Evolutionary conservation across 2,329 filamentous ascomycete genomes (phyloP).

Genomic region (Uncinocarpus reesii): DNA sequence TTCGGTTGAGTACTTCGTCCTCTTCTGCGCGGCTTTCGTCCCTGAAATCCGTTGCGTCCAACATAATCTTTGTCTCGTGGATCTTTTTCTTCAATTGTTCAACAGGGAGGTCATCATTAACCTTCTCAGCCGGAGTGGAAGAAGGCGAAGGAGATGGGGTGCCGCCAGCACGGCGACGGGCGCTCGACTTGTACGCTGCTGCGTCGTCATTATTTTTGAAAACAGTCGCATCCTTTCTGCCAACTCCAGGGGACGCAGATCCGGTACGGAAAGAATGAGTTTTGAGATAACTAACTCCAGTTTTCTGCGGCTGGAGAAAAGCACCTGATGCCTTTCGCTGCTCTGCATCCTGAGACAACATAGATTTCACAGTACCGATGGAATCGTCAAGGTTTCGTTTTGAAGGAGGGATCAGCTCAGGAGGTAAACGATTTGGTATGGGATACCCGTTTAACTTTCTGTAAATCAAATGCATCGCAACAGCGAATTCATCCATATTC

Average conservation of each 20-base stretch:
- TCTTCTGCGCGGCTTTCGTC: slow-evolving; percentile 85
- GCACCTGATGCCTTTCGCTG: slow-evolving; percentile 80
- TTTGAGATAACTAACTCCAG: slow-evolving; percentile 96
- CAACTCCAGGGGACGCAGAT: slow-evolving; percentile 46
- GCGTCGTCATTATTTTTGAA: slow-evolving; percentile 86
- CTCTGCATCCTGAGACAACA: slow-evolving; percentile 83
- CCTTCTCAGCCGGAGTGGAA: slow-evolving; percentile 49
- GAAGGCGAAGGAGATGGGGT: slow-evolving; percentile 68
- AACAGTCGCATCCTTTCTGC: slow-evolving; percentile 86
- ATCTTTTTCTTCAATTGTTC: slow-evolving; percentile 91
- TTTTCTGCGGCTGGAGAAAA: slow-evolving; percentile 83
- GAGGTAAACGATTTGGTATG: slow-evolving; percentile 72
- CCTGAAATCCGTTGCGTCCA: slow-evolving; percentile 93
- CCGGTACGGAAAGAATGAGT: slow-evolving; percentile 76
- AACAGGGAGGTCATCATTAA: slow-evolving; percentile 69
- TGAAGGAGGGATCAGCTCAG: slow-evolving; percentile 88
- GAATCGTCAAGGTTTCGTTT: slow-evolving; percentile 88
- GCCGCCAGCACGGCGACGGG: slow-evolving; percentile 68
- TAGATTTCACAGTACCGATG: slow-evolving; percentile 81
- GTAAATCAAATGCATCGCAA: slow-evolving; percentile 98
- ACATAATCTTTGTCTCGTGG: slow-evolving; percentile 80
- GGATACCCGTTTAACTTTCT: slow-evolving; percentile 93
- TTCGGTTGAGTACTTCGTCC: slow-evolving; percentile 80
- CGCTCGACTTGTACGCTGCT: slow-evolving; percentile 85
- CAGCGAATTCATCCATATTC: slow-evolving; percentile 93